A percentile compares a stretch with the other conserved stretches of the same genome.
These are phyloP conservation scores for Senna siamea DNA, from an alignment of 306 rosid species.

Conservation along the genomic window DNA sequence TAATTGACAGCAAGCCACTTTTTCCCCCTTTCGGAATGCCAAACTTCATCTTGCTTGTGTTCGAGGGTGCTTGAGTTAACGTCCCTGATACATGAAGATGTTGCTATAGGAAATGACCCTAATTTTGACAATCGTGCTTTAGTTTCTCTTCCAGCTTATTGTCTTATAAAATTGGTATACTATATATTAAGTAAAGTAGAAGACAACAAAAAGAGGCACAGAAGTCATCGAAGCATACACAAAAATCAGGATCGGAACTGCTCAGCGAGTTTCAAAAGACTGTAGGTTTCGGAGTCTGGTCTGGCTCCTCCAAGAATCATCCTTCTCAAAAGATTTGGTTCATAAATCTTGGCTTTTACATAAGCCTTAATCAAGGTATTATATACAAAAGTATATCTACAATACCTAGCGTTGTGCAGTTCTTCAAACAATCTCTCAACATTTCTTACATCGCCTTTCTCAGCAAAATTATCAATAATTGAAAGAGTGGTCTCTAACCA, in stretches of 20 bases:
- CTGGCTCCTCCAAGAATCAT: slow-evolving; percentile 90
- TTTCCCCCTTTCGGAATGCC: too few relatives aligned
- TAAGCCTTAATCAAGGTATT: slow-evolving; percentile 85
- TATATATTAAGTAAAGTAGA: slow-evolving; percentile 2
- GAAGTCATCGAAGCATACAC: not conserved
- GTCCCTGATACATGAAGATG: too few relatives aligned
- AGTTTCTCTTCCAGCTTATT: slow-evolving; percentile 20
- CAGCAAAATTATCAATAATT: slow-evolving; percentile 70
- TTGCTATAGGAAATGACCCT: too few relatives aligned
- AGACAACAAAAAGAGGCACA: slow-evolving; percentile 4
- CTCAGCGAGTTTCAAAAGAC: slow-evolving; percentile 86
- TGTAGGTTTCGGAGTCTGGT: slow-evolving; percentile 90
- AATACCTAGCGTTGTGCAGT: slow-evolving; percentile 67
- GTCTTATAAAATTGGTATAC: slow-evolving; percentile 21
- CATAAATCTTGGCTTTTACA: slow-evolving; percentile 83
- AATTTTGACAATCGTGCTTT: not conserved
- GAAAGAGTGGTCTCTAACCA: slow-evolving; percentile 89
- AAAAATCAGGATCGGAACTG: slow-evolving; percentile 58
- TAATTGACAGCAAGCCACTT: too few relatives aligned
- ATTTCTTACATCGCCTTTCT: slow-evolving; percentile 73
- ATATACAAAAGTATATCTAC: slow-evolving; percentile 80
- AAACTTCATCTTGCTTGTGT: too few relatives aligned
- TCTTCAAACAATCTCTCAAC: slow-evolving; percentile 77
- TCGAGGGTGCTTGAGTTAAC: too few relatives aligned
- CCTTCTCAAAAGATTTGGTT: slow-evolving; percentile 75